Base-by-base conservation (phyloP, 1,139 yeast species). In the Protomyces inouyei region DNA sequence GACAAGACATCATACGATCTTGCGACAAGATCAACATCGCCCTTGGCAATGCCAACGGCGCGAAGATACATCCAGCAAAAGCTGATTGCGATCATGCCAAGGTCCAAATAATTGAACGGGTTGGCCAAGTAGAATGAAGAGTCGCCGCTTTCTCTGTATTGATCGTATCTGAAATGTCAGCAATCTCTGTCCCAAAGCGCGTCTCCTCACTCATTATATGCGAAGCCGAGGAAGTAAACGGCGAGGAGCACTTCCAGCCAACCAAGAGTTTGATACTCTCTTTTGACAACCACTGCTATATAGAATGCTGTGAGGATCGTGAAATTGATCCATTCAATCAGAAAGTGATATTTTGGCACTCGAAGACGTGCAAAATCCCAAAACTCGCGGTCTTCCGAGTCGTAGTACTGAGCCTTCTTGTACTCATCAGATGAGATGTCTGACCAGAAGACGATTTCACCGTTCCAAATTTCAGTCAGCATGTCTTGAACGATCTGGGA, bases 381-480 rank as follows among this genome's bases (percentile, higher is more conserved):
- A 67, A 63, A 73, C 75, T 23, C 61, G 43, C 38, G 38, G 4
- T 55, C 66, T 59, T 37, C 63, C 48, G 52, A 55, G 45, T 65
- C 65, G 65, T 72, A 72, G 25, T 69, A 65, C 37, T 67, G 69
- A 2, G 76, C 71, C 12, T 65, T 64, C 60, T 73, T 73, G 38
- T 64, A 68, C 3, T 73, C 69, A 23, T 68, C 67, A 1, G 70
- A 66, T 36, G 71, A 69, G 45, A 74, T 74, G 32, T 69, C 69
- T 52, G 72, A 71, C 76, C 76, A 74, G 56, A 72, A 74, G 56
- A 74, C 75, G 54, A 74, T 73, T 12, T 71, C 69, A 12, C 77
- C 77, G 18, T 69, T 70, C 77, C 77, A 74, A 18, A 74, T 71
- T 6, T 73, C 68, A n/a, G 67, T 64, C 37, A 73, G 65, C 8